Conservation (phyloP, 768 basidiomycete genomes). For the Tremella yokohamensis region DNA sequence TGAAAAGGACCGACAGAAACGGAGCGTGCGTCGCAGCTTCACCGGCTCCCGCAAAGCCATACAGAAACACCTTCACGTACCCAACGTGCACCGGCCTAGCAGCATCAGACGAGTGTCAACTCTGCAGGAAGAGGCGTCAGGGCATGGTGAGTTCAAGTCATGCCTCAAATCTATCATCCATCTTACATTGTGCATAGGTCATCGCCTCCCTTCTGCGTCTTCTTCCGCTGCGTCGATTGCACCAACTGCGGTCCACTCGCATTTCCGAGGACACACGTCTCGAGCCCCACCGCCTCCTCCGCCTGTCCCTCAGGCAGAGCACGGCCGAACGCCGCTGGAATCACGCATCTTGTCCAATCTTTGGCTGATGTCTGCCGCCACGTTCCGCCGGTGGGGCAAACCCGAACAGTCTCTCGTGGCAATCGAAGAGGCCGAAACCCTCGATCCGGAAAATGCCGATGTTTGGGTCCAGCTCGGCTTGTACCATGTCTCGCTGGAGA, state of each 20-base stretch:
- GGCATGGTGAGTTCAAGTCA: neutral
- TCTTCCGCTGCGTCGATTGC: constrained; percentile 31
- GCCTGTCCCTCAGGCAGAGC: constrained; percentile 38
- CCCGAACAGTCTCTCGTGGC: constrained; percentile 84
- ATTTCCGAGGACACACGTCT: constrained; percentile 13
- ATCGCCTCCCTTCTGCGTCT: constrained; percentile 22
- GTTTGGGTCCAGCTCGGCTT: constrained; percentile 88
- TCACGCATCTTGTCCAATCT: constrained; percentile 73
- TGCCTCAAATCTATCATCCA: neutral
- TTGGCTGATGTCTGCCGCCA: constrained; percentile 93
- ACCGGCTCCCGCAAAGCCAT: constrained; percentile 18
- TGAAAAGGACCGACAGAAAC: constrained; percentile 10
- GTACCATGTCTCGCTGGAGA: constrained; percentile 15
- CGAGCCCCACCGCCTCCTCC: constrained; percentile 54
- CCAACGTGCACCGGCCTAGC: constrained; percentile 22
- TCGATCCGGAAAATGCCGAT: constrained; percentile 76
- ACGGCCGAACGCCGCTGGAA: constrained; percentile 55
- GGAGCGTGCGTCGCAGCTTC: constrained; percentile 9
- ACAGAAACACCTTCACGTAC: constrained; percentile 44
- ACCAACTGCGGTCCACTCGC: constrained; percentile 34
- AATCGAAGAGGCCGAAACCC: constrained; percentile 89
- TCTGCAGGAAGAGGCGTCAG: neutral
- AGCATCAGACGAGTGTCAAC: constrained; percentile 14
- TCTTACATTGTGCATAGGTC: constrained; percentile 4
- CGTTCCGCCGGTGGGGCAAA: constrained; percentile 82